Base-by-base conservation (phyloP, 164 flowering plant species). In the Annona squamosa region DNA sequence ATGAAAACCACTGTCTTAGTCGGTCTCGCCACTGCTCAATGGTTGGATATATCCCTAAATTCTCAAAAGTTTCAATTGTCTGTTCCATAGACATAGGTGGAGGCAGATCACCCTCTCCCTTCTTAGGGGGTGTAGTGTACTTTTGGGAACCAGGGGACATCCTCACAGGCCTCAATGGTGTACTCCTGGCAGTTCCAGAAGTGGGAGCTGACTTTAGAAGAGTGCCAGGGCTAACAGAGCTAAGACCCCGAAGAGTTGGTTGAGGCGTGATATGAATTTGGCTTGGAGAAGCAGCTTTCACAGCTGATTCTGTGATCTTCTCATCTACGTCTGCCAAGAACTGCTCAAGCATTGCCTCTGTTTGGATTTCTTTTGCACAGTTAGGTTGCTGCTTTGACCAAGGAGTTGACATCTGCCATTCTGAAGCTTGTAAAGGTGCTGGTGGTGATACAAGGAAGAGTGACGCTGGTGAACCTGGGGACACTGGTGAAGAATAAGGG, bases 1-100 rank as follows among this genome's bases (percentile, higher is more conserved):
- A 89, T 62, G 99, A 92, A 87, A 93, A 87, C 98, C 99, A 94
- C 79, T 94, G 99, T 79, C 99, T 87, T 47, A 94, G 90, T 71
- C 80, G 79, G 70, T 92, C 99, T 16, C 96, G 87, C 99, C 99
- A 94, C 74, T 86, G 89, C 86, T 94, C 99, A 70, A 94, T 91
- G 72, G 87, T 86, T 71, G 97, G 97, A 79, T 94, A 89, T 72
- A 91, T 81, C 48, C 96, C 97, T 79, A 92, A 75, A 76, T 78
- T 82, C 75, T 88, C 85, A 79, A 87, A 91, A 78, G 92, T 92
- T 80, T 85, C 91, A 77, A 90, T 83, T 45, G 88, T 72, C 76
- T 92, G 96, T 83, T 92, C 98, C 84, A 94, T 80, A 37, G 98
- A 88, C 99, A 94, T 92, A 17, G 99, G 89, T 17, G 84, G 76